Base-by-base conservation (phyloP, 768 basidiomycete species). In the Lanmaoa pseudosensibilis region DNA sequence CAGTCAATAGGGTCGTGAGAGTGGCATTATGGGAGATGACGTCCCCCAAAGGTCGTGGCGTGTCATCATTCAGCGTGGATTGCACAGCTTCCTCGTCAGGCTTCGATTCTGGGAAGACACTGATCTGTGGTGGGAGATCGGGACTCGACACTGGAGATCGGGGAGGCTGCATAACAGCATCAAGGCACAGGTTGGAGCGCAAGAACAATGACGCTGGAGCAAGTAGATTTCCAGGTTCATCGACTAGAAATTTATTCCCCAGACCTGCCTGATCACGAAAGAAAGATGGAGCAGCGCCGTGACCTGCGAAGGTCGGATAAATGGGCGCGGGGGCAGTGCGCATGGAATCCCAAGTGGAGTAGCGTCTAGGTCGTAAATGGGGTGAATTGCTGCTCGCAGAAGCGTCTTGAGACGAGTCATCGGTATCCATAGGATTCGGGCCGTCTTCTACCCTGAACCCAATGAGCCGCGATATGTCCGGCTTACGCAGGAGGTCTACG, bases 361-460 rank as follows among this genome's bases (percentile, higher is more conserved):
- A 47, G 7, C 66, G 65, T 55, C 66, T 60, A 27, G 56, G 61
- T 39, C 57, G 68, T 18, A 61, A 39, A 15, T 27, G 37, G 50
- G 59, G 60, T 4, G 70, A 63, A 47, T 59, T 69, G 25, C 63
- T 56, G 25, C 67, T 69, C 23, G 62, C 36, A 11, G 64, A 63
- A 34, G 63, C 66, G 19, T 67, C 70, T 51, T 66, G 69, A 25
- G 70, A 73, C 12, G 66, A 65, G 50, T 68, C 70, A 54, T 72
- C 72, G 37, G 70, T 52, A 19, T 73, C 71, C 57, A 64, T 68
- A 37, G 64, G 60, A 57, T 41, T 68, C 38, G 63, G 61, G 38
- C 59, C 52, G 56, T 60, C 62, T 39, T 64, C 62, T 45, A 44
- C 54, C 59, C 57, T 67, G 50, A 67, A 60, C 37, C 66, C 64